A percentile compares a stretch with the other conserved stretches of the same genome.
Evolutionary conservation across 192 early-diverging fungal genomes (phyloP).

Genomic region (Blastocladiella britannica): DNA sequence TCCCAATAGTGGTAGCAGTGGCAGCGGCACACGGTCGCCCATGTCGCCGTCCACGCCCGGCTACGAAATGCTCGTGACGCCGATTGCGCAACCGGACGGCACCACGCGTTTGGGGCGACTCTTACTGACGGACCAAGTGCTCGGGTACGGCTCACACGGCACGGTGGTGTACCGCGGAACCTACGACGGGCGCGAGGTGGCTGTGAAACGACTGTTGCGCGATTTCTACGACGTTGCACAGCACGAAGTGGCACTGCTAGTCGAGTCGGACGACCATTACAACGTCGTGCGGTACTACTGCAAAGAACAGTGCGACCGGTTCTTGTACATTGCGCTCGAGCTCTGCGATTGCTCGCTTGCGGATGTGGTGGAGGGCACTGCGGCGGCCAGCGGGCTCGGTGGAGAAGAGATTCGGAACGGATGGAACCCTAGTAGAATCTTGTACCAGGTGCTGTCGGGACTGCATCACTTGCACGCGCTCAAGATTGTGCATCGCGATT

Average conservation of each 20-base stretch:
- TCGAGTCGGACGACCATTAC: constrained; percentile 84
- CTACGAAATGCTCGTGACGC: constrained; percentile 3
- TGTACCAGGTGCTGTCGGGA: constrained; percentile 69
- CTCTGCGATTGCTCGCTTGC: constrained; percentile 70
- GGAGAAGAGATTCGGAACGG: constrained; percentile 19
- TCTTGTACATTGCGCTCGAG: constrained; percentile 95
- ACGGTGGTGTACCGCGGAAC: constrained; percentile 88
- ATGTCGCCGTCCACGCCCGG: constrained; percentile 7
- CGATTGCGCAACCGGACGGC: constrained; percentile 4
- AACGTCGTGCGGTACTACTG: constrained; percentile 92
- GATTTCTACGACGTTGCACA: constrained; percentile 93
- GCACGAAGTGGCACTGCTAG: constrained; percentile 78
- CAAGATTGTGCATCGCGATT: constrained; percentile 94
- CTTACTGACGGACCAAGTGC: constrained; percentile 31
- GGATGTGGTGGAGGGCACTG: constrained; percentile 54
- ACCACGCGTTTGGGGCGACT: constrained; percentile 27
- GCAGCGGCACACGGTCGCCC: constrained; percentile 12
- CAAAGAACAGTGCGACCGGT: constrained; percentile 66
- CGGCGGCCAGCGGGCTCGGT: too few relatives aligned
- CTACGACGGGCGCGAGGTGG: constrained; percentile 78
- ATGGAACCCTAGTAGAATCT: constrained; percentile 40
- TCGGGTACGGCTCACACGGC: constrained; percentile 87
- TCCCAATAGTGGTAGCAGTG: not conserved
- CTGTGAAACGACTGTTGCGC: constrained; percentile 75
- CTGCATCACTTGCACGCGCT: constrained; percentile 73